phyloP scores from a whole-genome alignment of 2,329 filamentous ascomycete genomes.

The Neofusicoccum umdonicola region DNA sequence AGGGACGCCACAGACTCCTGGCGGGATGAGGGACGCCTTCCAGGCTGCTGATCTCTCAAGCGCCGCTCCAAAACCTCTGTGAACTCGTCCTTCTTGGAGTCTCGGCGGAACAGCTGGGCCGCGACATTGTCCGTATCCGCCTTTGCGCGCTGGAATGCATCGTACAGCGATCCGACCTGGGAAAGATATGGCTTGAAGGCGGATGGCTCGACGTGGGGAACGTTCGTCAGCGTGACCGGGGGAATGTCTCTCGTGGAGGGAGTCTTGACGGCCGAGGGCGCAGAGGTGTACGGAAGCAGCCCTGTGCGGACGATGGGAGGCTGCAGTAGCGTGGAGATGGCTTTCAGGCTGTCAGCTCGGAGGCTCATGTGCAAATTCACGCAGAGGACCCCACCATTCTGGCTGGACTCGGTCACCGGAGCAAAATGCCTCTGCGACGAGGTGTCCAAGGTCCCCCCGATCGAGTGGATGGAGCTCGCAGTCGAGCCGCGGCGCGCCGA shows the following conservation, averaged over 20 bases:
- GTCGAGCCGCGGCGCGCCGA: conserved; percentile 70
- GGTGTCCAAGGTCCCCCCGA: conserved; percentile 78
- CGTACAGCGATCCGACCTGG: conserved; percentile 83
- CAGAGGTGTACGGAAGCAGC: conserved; percentile 72
- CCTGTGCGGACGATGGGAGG: conserved; percentile 87
- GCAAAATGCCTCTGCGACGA: conserved; percentile 57
- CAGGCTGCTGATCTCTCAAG: conserved; percentile 33
- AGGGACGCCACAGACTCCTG: conserved; percentile 41
- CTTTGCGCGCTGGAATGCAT: conserved; percentile 81
- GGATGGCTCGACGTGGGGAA: conserved; percentile 73
- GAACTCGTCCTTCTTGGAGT: conserved; percentile 50
- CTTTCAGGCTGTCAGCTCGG: conserved; percentile 41
- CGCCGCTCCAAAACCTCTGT: conserved; percentile 47
- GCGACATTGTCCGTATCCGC: conserved; percentile 68
- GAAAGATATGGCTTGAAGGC: conserved; percentile 82
- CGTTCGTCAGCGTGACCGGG: conserved; percentile 85
- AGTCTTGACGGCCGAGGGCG: conserved; percentile 72
- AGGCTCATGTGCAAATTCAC: neutral
- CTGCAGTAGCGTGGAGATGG: conserved; percentile 91
- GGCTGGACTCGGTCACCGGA: conserved; percentile 69
- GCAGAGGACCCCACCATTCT: conserved; percentile 63
- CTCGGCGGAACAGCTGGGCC: conserved; percentile 45
- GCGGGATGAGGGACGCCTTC: conserved; percentile 36
- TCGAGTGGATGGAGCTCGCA: conserved; percentile 82
- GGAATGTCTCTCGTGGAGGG: conserved; percentile 89